Conservation (phyloP, 139 green algal genomes). For the Micractinium sp. region DNA sequence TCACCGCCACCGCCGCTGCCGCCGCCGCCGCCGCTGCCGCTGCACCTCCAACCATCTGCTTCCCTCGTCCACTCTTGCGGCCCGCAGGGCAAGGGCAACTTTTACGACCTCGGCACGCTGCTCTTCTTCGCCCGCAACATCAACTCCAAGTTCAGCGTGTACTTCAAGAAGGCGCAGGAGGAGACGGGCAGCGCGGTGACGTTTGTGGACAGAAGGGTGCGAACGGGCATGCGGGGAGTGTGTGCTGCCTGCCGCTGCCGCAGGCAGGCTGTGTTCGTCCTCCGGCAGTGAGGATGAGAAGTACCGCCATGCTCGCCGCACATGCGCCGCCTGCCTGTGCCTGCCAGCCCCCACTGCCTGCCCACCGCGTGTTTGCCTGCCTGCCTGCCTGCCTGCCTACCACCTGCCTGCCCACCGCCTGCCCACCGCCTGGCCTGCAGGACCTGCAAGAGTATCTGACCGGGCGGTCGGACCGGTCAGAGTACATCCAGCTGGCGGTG, state of each 20-base stretch:
- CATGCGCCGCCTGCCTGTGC: not conserved
- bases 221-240: not conserved
- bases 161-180: conserved; percentile 35
- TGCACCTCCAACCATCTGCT: not conserved
- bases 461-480: conserved; percentile 26
- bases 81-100: conserved; percentile 46
- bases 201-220: conserved; percentile 40
- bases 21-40: not conserved
- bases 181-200: conserved; percentile 15
- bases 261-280: no score
- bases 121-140: conserved; percentile 44
- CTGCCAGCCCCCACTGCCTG: no score
- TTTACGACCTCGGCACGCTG: conserved; percentile 45
- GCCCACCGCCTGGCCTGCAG: conserved; percentile 3
- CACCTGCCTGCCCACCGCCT: not conserved
- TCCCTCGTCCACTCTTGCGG: not conserved
- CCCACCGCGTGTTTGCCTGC: no score
- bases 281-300: no score
- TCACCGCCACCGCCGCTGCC: not conserved
- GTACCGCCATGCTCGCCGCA: no score
- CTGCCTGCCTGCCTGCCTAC: not conserved
- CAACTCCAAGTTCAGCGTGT: conserved; percentile 38
- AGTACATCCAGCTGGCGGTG: conserved; percentile 40
- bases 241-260: not conserved
- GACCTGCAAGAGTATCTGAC: conserved; percentile 50